phyloP scores from a whole-genome alignment of 2,329 filamentous ascomycete genomes.

The Davidsoniella virescens region DNA sequence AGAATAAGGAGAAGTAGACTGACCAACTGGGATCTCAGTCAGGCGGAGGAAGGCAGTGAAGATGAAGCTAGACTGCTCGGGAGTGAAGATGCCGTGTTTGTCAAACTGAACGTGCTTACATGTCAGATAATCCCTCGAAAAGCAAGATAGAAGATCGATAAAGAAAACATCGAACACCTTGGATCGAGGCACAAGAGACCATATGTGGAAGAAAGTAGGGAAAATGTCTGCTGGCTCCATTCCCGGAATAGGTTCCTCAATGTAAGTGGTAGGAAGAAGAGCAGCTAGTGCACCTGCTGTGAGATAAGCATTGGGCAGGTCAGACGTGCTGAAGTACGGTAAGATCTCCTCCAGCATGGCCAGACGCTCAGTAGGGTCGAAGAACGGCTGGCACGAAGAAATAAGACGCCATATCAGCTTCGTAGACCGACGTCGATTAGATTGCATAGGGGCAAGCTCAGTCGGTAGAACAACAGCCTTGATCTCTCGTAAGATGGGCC shows the following conservation, averaged over 20 bases:
- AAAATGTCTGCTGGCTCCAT: constrained; percentile 80
- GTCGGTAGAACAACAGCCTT: constrained; percentile 78
- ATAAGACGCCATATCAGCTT: constrained; percentile 72
- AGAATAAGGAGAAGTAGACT: constrained; percentile 85
- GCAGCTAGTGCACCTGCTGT: constrained; percentile 79
- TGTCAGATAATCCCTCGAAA: constrained; percentile 68
- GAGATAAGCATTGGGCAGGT: constrained; percentile 81
- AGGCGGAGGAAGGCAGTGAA: constrained; percentile 82
- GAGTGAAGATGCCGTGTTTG: constrained; percentile 79
- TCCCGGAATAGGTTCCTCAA: constrained; percentile 52
- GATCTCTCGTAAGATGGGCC: constrained; percentile 78
- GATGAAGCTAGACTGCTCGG: constrained; percentile 78
- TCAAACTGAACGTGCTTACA: constrained; percentile 64
- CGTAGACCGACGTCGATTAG: constrained; percentile 35
- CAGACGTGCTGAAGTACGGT: constrained; percentile 83
- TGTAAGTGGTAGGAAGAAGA: constrained; percentile 69
- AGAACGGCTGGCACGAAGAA: constrained; percentile 79
- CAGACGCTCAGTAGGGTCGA: constrained; percentile 73
- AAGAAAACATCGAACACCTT: constrained; percentile 75
- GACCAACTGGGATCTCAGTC: constrained; percentile 89
- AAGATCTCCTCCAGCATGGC: constrained; percentile 67
- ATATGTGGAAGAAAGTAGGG: constrained; percentile 90
- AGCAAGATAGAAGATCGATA: constrained; percentile 74
- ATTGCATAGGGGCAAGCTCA: constrained; percentile 55
- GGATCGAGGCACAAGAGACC: constrained; percentile 83